These are phyloP conservation scores for Blastobotrys indianensis DNA, from an alignment of 1,139 yeast genomes.

Conservation along the genomic window DNA sequence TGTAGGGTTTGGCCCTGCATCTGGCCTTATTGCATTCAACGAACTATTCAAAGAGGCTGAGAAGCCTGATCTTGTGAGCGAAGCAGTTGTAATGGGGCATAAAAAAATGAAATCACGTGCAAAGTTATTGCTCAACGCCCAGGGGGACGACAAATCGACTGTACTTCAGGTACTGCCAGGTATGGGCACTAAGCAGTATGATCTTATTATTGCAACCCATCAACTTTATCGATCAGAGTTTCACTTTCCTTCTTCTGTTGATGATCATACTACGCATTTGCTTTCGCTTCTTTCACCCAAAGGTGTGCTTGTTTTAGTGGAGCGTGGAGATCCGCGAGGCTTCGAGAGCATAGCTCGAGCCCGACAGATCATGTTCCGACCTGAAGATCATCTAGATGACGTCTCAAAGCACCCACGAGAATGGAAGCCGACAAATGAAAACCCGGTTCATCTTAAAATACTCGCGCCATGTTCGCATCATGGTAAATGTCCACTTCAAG, in stretches of 20 bases:
- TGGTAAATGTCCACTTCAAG: slow-evolving; percentile 77
- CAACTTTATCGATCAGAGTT: slow-evolving; percentile 56
- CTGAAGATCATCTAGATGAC: slow-evolving; percentile 57
- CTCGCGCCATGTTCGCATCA: slow-evolving; percentile 94
- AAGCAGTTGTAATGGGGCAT: slow-evolving; percentile 69
- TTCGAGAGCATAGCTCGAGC: slow-evolving; percentile 88
- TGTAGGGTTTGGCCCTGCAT: slow-evolving; percentile 87
- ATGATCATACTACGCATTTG: slow-evolving; percentile 56
- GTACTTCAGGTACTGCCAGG: slow-evolving; percentile 20
- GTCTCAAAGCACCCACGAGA: slow-evolving; percentile 67
- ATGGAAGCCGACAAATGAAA: slow-evolving; percentile 43
- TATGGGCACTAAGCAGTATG: slow-evolving; percentile 41
- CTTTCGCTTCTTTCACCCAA: slow-evolving; percentile 61
- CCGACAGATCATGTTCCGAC: slow-evolving; percentile 79
- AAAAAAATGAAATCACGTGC: slow-evolving; percentile 76
- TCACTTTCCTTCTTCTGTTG: slow-evolving; percentile 65
- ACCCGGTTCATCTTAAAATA: slow-evolving; percentile 31
- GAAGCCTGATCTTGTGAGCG: slow-evolving; percentile 41
- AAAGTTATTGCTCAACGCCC: slow-evolving; percentile 66
- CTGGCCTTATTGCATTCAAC: slow-evolving; percentile 84
- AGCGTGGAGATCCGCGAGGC: slow-evolving; percentile 86
- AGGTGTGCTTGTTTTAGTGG: slow-evolving; percentile 73
- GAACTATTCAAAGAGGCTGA: slow-evolving; percentile 62
- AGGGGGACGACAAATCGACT: slow-evolving; percentile 29
- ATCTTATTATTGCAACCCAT: slow-evolving; percentile 79